Conservation (phyloP, 1,139 yeast species). For the Geotrichum candidum region DNA sequence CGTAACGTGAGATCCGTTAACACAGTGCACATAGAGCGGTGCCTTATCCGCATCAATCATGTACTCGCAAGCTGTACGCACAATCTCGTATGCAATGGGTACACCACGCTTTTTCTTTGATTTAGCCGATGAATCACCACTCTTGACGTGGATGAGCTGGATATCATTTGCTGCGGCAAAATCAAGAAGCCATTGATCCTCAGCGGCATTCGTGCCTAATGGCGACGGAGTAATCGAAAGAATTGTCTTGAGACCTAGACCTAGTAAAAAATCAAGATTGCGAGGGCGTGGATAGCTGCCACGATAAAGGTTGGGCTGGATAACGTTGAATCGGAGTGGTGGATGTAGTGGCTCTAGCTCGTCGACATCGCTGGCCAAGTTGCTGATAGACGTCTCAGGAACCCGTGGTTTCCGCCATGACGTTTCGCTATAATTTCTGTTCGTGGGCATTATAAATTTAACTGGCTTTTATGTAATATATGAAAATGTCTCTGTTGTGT, state of each 20-base stretch:
- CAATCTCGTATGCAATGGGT: constrained; percentile 64
- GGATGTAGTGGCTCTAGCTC: constrained; percentile 38
- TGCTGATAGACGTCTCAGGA: neutral
- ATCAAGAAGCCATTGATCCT: constrained; percentile 42
- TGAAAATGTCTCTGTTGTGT: neutral
- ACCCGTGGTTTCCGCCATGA: neutral
- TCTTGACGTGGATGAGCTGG: constrained; percentile 55
- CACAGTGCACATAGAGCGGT: constrained; percentile 79
- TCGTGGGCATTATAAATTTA: neutral
- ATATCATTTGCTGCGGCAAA: constrained; percentile 50
- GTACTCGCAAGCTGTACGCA: constrained; percentile 51
- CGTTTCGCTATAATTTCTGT: neutral
- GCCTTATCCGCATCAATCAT: constrained; percentile 54
- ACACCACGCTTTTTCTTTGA: constrained; percentile 45
- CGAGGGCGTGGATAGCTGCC: constrained; percentile 83
- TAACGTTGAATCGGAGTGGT: constrained; percentile 70
- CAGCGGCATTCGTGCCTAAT: constrained; percentile 33
- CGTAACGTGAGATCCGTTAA: constrained; percentile 85
- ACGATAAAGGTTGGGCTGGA: constrained; percentile 65
- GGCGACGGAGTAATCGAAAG: constrained; percentile 77
- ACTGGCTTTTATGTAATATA: neutral
- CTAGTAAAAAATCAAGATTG: constrained; percentile 64
- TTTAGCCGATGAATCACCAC: constrained; percentile 40
- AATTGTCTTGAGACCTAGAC: constrained; percentile 63
- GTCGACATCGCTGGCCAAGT: neutral